Evolutionary conservation across 305 asterid species (phyloP).

Genomic region (Fraxinus xanthoxyloides): DNA sequence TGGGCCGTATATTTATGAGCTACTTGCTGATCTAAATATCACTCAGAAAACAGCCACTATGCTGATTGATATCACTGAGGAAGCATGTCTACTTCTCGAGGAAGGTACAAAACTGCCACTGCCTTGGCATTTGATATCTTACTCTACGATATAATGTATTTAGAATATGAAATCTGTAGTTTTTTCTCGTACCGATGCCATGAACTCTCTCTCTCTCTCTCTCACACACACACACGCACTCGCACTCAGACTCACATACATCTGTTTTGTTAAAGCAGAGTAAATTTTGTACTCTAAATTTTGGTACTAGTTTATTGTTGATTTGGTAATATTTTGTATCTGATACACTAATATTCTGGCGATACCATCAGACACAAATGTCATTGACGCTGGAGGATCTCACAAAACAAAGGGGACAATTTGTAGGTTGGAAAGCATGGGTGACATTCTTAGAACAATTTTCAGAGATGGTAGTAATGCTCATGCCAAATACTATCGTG

Average conservation of each 20-base stretch:
- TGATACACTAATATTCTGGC: conserved; percentile 21
- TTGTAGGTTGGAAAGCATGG: conserved; percentile 82
- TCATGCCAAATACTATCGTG: conserved; percentile 90
- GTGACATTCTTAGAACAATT: conserved; percentile 70
- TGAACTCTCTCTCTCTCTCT: background rate
- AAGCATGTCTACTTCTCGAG: conserved; percentile 78
- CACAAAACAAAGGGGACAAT: conserved; percentile 52
- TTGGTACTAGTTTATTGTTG: background rate
- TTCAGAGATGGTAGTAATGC: conserved; percentile 58
- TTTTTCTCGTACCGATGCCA: conserved; percentile 8
- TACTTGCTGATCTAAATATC: conserved; percentile 76
- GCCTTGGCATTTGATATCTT: conserved; percentile 24
- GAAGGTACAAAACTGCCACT: conserved; percentile 65
- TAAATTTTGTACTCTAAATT: background rate
- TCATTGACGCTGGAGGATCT: conserved; percentile 54
- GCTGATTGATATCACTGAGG: conserved; percentile 77
- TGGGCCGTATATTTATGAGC: conserved; percentile 91
- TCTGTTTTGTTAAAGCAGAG: background rate
- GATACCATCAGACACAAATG: conserved; percentile 51
- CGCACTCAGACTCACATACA: background rate
- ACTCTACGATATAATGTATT: background rate
- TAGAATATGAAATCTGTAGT: background rate
- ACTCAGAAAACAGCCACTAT: conserved; percentile 63
- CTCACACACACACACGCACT: background rate
- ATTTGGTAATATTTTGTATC: conserved; percentile 2